Evolutionary conservation across 2,329 filamentous ascomycete species (phyloP).

Genomic region (Colletotrichum euphorbiae): DNA sequence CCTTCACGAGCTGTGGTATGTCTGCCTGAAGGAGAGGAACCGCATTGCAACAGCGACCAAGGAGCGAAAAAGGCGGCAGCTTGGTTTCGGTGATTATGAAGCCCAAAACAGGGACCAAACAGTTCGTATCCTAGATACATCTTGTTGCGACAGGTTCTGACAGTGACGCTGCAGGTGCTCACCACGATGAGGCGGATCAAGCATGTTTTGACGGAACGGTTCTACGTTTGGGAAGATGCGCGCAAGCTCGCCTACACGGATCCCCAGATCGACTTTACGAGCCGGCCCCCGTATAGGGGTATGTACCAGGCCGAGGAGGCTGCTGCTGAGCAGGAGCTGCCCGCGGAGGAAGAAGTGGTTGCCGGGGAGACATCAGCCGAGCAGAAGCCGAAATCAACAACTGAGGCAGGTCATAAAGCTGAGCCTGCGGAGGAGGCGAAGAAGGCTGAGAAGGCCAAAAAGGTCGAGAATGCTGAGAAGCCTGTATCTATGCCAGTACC

Average conservation of each 20-base stretch:
- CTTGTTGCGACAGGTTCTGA: conserved; percentile 9
- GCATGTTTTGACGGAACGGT: conserved; percentile 86
- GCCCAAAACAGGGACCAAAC: conserved; percentile 69
- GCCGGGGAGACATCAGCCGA: conserved; percentile 14
- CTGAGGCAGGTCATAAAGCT: background rate
- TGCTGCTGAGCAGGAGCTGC: background rate
- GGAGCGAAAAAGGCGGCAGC: conserved; percentile 75
- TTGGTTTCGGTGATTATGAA: conserved; percentile 81
- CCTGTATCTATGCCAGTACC: conserved; percentile 31
- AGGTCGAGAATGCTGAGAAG: conserved; percentile 2
- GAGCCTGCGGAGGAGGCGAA: background rate
- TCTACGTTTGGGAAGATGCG: conserved; percentile 88
- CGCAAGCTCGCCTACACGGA: conserved; percentile 73
- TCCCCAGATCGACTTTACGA: conserved; percentile 72
- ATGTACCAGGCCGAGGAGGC: conserved; percentile 53
- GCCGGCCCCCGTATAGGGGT: conserved; percentile 49
- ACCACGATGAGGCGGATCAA: conserved; percentile 86
- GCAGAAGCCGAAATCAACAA: conserved; percentile 10
- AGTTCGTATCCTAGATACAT: conserved; percentile 63
- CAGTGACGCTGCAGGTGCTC: conserved; percentile 67
- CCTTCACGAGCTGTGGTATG: conserved; percentile 92
- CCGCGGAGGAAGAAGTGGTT: conserved; percentile 11
- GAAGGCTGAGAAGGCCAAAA: background rate
- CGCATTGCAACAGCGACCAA: conserved; percentile 80
- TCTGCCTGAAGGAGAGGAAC: conserved; percentile 92